Conservation (phyloP, 106 monocot genomes). For the Acorus gramineus region DNA sequence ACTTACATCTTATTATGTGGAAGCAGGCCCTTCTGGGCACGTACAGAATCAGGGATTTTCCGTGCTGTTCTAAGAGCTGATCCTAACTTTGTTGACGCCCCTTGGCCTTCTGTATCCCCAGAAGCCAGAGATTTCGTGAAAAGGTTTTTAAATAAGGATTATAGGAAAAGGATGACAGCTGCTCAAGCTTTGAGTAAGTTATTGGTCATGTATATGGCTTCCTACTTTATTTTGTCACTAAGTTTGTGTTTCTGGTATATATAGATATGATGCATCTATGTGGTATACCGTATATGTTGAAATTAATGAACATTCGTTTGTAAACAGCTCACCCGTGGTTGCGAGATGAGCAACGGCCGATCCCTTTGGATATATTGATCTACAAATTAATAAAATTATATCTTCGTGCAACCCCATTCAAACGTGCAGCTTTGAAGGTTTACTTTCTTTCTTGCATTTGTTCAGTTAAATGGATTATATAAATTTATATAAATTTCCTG, state of each 20-base stretch:
- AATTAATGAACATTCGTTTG: slow-evolving; percentile 1
- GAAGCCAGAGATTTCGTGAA: slow-evolving; percentile 90
- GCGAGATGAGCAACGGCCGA: slow-evolving; percentile 31
- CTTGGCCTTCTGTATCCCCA: slow-evolving; percentile 68
- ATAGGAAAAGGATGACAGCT: slow-evolving; percentile 95
- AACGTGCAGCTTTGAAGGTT: slow-evolving; percentile 74
- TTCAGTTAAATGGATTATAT: neutral
- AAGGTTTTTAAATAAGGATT: slow-evolving; percentile 88
- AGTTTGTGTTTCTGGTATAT: neutral
- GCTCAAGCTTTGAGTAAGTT: slow-evolving; percentile 79
- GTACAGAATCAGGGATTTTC: slow-evolving; percentile 94
- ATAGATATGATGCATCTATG: too few relatives aligned
- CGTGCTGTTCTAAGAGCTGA: slow-evolving; percentile 87
- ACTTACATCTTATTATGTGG: slow-evolving; percentile 90
- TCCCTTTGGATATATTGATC: slow-evolving; percentile 63
- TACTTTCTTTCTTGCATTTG: neutral
- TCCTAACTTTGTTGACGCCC: slow-evolving; percentile 76
- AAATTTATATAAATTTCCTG: neutral
- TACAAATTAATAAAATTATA: slow-evolving; percentile 70
- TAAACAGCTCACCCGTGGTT: slow-evolving; percentile 87
- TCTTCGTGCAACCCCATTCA: slow-evolving; percentile 61
- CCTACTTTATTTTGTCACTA: neutral
- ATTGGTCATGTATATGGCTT: neutral
- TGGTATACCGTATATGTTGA: neutral
- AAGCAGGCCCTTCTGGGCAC: slow-evolving; percentile 92